Percentiles rank a stretch among this genome's conserved stretches.
Conservation (phyloP, 176 grass and related monocot species). For the Pharus latifolius region DNA sequence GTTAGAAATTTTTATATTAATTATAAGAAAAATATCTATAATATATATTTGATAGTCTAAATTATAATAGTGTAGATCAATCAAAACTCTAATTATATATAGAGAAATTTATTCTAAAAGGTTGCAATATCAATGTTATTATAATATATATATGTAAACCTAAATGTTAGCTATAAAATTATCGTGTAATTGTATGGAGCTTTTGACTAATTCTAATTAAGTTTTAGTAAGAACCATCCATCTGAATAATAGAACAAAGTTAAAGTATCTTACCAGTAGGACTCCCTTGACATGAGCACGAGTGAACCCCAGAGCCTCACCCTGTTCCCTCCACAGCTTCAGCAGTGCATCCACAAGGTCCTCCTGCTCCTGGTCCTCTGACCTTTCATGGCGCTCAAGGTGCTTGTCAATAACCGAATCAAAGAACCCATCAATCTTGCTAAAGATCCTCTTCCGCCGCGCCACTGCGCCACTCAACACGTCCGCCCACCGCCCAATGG, state of each 20-base stretch:
- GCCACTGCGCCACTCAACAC: neutral
- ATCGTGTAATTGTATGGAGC: too few species aligned
- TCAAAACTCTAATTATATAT: too few species aligned
- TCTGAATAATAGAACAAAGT: neutral
- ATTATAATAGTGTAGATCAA: too few species aligned
- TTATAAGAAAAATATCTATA: too few species aligned
- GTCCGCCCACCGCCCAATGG: constrained; percentile 3
- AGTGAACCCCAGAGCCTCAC: neutral
- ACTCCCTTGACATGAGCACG: constrained; percentile 31
- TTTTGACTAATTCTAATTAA: too few species aligned
- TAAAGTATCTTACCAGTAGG: constrained; percentile 6
- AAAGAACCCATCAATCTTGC: constrained; percentile 24
- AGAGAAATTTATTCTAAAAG: too few species aligned
- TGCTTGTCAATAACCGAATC: constrained; percentile 30
- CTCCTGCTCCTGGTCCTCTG: constrained; percentile 4
- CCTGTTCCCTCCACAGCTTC: constrained; percentile 35
- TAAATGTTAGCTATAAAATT: too few species aligned
- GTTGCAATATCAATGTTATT: too few species aligned
- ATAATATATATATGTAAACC: too few species aligned
- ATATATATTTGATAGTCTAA: too few species aligned
- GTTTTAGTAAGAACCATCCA: neutral
- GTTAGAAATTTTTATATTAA: too few species aligned
- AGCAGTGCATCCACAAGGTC: constrained; percentile 43
- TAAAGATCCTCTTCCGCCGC: constrained; percentile 3
- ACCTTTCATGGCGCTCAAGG: constrained; percentile 13